Conservation (phyloP, 768 basidiomycete species). For the Leccinum variicolor region DNA sequence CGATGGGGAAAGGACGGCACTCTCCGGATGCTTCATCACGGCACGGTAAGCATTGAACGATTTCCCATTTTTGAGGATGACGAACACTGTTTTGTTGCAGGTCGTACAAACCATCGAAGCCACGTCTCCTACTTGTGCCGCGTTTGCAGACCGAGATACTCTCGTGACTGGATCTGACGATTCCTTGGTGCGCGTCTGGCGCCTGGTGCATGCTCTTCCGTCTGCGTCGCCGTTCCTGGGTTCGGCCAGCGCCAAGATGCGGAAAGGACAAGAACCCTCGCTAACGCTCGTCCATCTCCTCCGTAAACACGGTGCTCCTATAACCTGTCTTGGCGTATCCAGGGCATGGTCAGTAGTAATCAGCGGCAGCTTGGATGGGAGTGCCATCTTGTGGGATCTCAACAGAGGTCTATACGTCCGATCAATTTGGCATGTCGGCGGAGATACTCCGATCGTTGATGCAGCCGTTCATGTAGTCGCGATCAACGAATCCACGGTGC, state of each 20-base stretch:
- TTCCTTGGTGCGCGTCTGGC: constrained; percentile 84
- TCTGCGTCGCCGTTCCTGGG: constrained; percentile 20
- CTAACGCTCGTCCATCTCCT: constrained; percentile 65
- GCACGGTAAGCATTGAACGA: constrained; percentile 42
- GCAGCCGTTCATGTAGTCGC: constrained; percentile 62
- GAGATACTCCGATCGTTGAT: constrained; percentile 21
- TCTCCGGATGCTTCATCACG: constrained; percentile 60
- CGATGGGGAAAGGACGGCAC: constrained; percentile 63
- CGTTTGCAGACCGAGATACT: constrained; percentile 69
- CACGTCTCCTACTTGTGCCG: constrained; percentile 66
- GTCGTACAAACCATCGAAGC: constrained; percentile 76
- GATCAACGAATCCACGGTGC: constrained; percentile 84
- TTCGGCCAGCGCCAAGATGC: constrained; percentile 11
- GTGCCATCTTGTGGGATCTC: constrained; percentile 86
- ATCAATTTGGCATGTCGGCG: constrained; percentile 67
- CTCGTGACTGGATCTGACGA: constrained; percentile 81
- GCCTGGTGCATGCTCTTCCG: constrained; percentile 37
- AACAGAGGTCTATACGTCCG: constrained; percentile 79
- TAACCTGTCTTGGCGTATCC: constrained; percentile 69
- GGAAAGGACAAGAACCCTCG: constrained; percentile 26
- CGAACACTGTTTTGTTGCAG: constrained; percentile 33
- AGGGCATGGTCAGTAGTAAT: constrained; percentile 79
- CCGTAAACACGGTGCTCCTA: constrained; percentile 70
- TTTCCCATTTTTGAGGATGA: neutral
- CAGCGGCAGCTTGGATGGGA: constrained; percentile 84